Evolutionary conservation across 2,329 filamentous ascomycete genomes (phyloP).

Genomic region (Pseudogymnoascus sp.): DNA sequence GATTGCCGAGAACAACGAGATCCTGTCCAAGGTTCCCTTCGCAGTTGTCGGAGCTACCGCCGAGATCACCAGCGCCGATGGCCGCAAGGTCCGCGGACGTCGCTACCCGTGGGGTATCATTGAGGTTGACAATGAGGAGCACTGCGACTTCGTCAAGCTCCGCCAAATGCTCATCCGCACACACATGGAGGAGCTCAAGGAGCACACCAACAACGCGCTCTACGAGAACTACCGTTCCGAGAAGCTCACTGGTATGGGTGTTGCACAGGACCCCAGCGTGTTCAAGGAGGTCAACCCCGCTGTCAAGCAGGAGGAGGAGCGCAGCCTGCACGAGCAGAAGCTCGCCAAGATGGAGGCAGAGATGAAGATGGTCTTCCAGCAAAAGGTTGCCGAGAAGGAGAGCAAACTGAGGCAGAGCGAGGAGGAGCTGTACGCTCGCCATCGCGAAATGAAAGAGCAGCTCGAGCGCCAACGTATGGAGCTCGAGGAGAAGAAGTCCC

Average conservation of each 20-base stretch:
- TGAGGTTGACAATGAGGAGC: slow-evolving; percentile 99
- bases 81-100: slow-evolving; percentile 91
- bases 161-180: slow-evolving; percentile 99
- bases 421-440: slow-evolving; percentile 94
- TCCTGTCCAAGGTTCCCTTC: slow-evolving; percentile 99
- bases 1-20: slow-evolving; percentile 99
- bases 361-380: slow-evolving; percentile 99
- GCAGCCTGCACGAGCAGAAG: slow-evolving; percentile 96
- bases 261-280: slow-evolving; percentile 95
- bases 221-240: slow-evolving; percentile 99
- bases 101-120: slow-evolving; percentile 98
- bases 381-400: slow-evolving; percentile 99
- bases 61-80: slow-evolving; percentile 84
- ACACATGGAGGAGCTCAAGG: slow-evolving; percentile 99
- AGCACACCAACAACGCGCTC: slow-evolving; percentile 97
- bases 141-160: slow-evolving; percentile 99
- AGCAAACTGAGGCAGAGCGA: slow-evolving; percentile 99
- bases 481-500: slow-evolving; percentile 95
- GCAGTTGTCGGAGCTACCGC: slow-evolving; percentile 95
- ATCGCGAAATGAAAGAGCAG: slow-evolving; percentile 99
- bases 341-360: slow-evolving; percentile 99
- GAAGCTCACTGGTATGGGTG: slow-evolving; percentile 97
- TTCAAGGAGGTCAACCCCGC: slow-evolving; percentile 99
- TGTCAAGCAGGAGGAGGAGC: slow-evolving; percentile 99
- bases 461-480: slow-evolving; percentile 90